Base-by-base conservation (phyloP, 352 stramenopile species). In the Thalassiosira allenii region DNA sequence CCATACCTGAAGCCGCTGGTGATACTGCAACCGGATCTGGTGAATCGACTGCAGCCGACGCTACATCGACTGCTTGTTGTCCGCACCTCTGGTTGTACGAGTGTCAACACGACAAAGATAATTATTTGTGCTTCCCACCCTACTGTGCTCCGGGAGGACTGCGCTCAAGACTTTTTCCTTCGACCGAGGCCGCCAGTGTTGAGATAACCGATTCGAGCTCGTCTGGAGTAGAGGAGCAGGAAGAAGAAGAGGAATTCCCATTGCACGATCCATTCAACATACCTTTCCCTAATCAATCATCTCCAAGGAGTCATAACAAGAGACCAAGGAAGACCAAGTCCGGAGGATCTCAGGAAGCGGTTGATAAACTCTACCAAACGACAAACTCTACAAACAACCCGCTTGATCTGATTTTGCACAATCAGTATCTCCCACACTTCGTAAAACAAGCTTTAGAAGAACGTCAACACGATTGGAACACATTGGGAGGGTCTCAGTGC, bases 101-200 rank as follows among this genome's bases (percentile, higher is more conserved):
- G 47, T 82, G 74, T 53, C 56, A 72, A 43, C 74, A 82, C 53
- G 29, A 76, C 27, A 22, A 72, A 29, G 17, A 59, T 1, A 58
- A 69, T 8, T 82, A 82, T 41, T 56, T 71, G 43, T 82, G 74
- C 37, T 82, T 82, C 51, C 74, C 74, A 23, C 74, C 74, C 3
- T 82, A 82, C 52, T 82, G 64, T 67, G 30, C 74, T 53, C 74
- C 74, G 0, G 74, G 64, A 66, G 74, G 74, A 49, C 43, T 82
- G 29, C 43, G 47, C n/a, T 75, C 64, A 40, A 33, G 74, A 53
- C 32, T 82, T 2, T 82, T 82, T 58, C 32, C 63, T 33, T 22
- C 66, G 27, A 17, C 30, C 43, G 51, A 75, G 14, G 56, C n/a
- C 30, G 27, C 3, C 23, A 29, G 37, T 8, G 57, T 59, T 59